phyloP scores from a whole-genome alignment of 2,329 filamentous ascomycete species.

The Cytospora schulzeri region DNA sequence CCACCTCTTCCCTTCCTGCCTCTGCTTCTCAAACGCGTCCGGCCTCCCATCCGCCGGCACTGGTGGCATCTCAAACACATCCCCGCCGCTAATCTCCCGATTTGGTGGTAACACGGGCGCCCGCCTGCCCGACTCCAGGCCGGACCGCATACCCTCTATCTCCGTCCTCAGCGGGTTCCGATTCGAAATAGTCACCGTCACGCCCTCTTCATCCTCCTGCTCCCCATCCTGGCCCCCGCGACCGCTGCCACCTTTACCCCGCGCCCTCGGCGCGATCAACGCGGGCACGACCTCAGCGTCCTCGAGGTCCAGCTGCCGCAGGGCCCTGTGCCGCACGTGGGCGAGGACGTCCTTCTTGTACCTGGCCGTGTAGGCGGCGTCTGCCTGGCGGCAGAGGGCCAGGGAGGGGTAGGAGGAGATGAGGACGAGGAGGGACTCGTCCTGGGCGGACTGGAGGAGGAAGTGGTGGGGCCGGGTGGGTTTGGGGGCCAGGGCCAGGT shows the following conservation, averaged over 20 bases:
- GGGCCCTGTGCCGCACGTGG: conserved; percentile 12
- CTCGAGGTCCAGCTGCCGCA: conserved; percentile 24
- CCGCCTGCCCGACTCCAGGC: neutral
- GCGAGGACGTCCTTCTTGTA: conserved; percentile 20
- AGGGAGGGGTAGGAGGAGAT: conserved; percentile 26
- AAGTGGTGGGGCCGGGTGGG: conserved; percentile 24
- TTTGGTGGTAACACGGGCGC: conserved; percentile 18
- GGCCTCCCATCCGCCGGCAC: neutral
- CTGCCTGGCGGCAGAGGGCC: conserved; percentile 25
- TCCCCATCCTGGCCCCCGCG: neutral
- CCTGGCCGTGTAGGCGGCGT: conserved; percentile 19
- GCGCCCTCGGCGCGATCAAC: conserved; percentile 4
- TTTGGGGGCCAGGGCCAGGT: conserved; percentile 13
- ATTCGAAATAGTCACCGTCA: conserved; percentile 19
- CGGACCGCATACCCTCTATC: conserved; percentile 21
- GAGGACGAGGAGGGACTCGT: conserved; percentile 21
- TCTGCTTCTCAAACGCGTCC: conserved; percentile 17
- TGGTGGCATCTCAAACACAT: conserved; percentile 13
- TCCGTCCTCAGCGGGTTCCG: conserved; percentile 19
- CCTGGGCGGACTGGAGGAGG: conserved; percentile 20
- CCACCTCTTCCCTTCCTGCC: conserved; percentile 22
- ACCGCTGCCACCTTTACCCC: neutral
- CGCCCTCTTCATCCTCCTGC: neutral
- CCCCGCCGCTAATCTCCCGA: conserved; percentile 24
- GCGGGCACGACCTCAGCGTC: conserved; percentile 22